phyloP scores from a whole-genome alignment of 139 green algal species.

The Chlamydomonas sp. region DNA sequence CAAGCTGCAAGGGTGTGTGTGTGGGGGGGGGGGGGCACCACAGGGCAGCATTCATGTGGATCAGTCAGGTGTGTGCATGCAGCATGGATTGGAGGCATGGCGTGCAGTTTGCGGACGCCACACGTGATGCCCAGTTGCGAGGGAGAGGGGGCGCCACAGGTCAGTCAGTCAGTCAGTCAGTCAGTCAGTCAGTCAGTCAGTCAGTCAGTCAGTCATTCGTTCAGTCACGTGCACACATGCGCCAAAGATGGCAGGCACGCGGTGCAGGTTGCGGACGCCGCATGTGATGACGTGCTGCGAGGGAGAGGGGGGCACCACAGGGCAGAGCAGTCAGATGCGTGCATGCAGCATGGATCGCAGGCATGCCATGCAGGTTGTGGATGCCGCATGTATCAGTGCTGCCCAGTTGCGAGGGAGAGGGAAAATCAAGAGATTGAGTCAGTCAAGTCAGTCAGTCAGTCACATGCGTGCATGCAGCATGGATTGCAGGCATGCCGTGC shows the following conservation, averaged over 20 bases:
- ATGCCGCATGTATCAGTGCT: neutral
- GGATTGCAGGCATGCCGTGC: neutral
- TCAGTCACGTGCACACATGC: constrained; percentile 13
- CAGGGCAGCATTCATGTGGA: too few relatives aligned
- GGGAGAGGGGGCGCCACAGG: too few relatives aligned
- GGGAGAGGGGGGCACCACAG: neutral
- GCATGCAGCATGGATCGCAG: too few relatives aligned
- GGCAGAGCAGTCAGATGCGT: neutral
- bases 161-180: constrained; percentile 27
- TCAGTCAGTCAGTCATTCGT: constrained; percentile 19
- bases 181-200: constrained; percentile 16
- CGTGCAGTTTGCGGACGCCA: too few relatives aligned
- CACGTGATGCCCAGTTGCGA: too few relatives aligned
- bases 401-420: neutral
- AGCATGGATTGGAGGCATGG: too few relatives aligned
- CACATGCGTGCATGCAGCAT: neutral
- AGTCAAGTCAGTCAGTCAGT: constrained; percentile 16
- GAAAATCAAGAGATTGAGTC: neutral
- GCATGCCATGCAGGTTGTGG: too few relatives aligned
- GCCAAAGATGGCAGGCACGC: neutral
- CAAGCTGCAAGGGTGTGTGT: too few relatives aligned
- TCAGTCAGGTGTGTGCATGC: too few relatives aligned
- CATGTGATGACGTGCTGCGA: neutral
- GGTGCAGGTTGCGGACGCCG: neutral
- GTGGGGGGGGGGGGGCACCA: too few relatives aligned